Conservation (phyloP, 805 yeast genomes). For the Yarrowia sp. region DNA sequence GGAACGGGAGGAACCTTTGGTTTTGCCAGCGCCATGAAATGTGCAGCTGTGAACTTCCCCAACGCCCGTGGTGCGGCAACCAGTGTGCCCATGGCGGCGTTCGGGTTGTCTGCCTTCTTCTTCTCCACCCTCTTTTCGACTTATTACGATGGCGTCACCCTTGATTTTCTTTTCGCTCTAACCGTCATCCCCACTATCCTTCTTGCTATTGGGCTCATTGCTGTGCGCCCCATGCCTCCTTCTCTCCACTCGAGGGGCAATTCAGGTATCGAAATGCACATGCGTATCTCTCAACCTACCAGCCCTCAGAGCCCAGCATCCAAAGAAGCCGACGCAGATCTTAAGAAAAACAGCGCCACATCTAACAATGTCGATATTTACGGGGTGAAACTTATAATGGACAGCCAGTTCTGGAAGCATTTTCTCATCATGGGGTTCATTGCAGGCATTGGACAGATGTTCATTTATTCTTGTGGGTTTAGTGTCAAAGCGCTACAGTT, state of each 20-base stretch:
- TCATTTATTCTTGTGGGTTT: conserved; percentile 70
- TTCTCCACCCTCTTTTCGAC: conserved; percentile 55
- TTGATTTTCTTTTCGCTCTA: conserved; percentile 48
- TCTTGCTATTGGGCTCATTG: conserved; percentile 37
- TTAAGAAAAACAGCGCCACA: conserved; percentile 1
- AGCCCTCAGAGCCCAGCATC: neutral
- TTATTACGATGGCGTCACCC: conserved; percentile 56
- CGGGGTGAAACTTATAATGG: conserved; percentile 27
- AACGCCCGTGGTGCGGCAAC: conserved; percentile 31
- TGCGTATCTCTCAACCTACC: neutral
- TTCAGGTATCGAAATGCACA: neutral
- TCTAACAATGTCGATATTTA: neutral
- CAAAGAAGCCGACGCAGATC: conserved; percentile 15
- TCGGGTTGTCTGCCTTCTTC: conserved; percentile 47
- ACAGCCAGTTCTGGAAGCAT: conserved; percentile 31
- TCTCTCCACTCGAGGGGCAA: neutral
- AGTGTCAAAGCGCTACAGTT: conserved; percentile 50
- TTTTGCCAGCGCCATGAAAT: conserved; percentile 62
- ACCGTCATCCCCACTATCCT: conserved; percentile 46
- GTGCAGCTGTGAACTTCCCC: conserved; percentile 70
- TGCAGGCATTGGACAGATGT: conserved; percentile 70
- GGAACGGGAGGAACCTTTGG: conserved; percentile 69
- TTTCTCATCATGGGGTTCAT: conserved; percentile 48
- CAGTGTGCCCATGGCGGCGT: conserved; percentile 21
- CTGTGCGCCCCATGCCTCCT: conserved; percentile 26